Evolutionary conservation across 768 basidiomycete species (phyloP).

Genomic region (Paxillus rubicundulus): DNA sequence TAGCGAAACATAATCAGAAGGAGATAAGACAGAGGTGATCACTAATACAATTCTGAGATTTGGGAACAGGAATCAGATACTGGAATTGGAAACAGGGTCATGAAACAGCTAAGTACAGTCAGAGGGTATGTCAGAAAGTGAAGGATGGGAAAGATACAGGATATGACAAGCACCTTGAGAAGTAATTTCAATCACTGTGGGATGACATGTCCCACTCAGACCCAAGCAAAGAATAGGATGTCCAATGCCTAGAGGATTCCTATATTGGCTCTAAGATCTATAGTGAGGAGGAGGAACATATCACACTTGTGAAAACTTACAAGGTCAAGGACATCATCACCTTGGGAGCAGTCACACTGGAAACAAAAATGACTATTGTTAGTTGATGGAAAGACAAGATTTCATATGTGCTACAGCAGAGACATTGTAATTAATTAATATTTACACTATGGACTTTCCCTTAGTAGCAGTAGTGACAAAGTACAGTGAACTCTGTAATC

Average conservation of each 20-base stretch:
- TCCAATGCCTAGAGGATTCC: slow-evolving; percentile 1
- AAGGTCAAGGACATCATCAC: slow-evolving; percentile 1
- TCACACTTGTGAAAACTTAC: not conserved
- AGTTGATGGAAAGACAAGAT: slow-evolving; percentile 4
- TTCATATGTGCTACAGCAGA: not conserved
- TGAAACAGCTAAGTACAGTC: no score
- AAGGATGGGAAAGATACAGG: no score
- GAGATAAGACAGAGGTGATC: no score
- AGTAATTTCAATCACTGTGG: slow-evolving; percentile 21
- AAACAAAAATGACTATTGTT: not conserved
- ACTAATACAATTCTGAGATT: no score
- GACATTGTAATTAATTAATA: not conserved
- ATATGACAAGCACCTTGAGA: slow-evolving; percentile 24
- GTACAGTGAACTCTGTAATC: no score
- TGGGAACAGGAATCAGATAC: no score
- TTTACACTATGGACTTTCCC: not conserved
- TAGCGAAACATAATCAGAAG: no score
- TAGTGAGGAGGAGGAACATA: not conserved
- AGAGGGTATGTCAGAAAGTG: no score
- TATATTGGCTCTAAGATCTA: slow-evolving; percentile 1
- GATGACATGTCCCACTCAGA: slow-evolving; percentile 27
- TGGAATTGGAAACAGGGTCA: no score
- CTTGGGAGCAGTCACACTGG: not conserved
- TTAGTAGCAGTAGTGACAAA: no score
- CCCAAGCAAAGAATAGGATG: slow-evolving; percentile 15